Conservation (phyloP, 2,329 filamentous ascomycete genomes). For the Alternaria brassicae region DNA sequence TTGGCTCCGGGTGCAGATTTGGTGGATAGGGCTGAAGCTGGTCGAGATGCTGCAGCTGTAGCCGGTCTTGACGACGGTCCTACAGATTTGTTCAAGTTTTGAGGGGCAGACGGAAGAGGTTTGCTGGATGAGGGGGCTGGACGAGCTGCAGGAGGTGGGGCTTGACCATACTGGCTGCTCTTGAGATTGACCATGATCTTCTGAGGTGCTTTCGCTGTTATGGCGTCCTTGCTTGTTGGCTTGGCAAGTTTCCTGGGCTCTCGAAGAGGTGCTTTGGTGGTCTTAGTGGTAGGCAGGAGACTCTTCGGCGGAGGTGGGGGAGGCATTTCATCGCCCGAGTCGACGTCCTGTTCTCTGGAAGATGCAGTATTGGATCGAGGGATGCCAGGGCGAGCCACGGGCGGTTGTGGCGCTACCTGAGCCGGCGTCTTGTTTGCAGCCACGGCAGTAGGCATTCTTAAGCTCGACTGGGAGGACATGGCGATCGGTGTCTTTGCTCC, state of each 20-base stretch:
- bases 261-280: slow-evolving; percentile 39
- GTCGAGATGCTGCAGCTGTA: slow-evolving; percentile 35
- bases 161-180: slow-evolving; percentile 56
- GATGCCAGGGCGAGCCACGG: slow-evolving; percentile 37
- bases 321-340: slow-evolving; percentile 63
- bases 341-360: slow-evolving; percentile 44
- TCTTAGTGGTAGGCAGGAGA: slow-evolving; percentile 58
- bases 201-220: slow-evolving; percentile 67
- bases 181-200: slow-evolving; percentile 69
- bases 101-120: slow-evolving; percentile 35
- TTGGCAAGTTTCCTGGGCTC: slow-evolving; percentile 62
- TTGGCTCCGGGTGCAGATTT: slow-evolving; percentile 32
- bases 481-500: slow-evolving; percentile 60
- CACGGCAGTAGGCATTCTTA: slow-evolving; percentile 28
- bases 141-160: slow-evolving; percentile 63
- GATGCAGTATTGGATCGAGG: slow-evolving; percentile 40
- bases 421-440: slow-evolving; percentile 59
- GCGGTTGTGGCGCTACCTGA: slow-evolving; percentile 34
- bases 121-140: slow-evolving; percentile 49
- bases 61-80: slow-evolving; percentile 65
- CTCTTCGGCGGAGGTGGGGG: slow-evolving; percentile 66
- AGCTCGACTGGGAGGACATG: slow-evolving; percentile 46
- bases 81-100: slow-evolving; percentile 33
- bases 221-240: slow-evolving; percentile 64
- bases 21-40: slow-evolving; percentile 37